Evolutionary conservation across 1,284 basidiomycete genomes (phyloP), one percentile per base, ranked within the genome.

Genomic region (Austroboletus novae-zelandiae): DNA sequence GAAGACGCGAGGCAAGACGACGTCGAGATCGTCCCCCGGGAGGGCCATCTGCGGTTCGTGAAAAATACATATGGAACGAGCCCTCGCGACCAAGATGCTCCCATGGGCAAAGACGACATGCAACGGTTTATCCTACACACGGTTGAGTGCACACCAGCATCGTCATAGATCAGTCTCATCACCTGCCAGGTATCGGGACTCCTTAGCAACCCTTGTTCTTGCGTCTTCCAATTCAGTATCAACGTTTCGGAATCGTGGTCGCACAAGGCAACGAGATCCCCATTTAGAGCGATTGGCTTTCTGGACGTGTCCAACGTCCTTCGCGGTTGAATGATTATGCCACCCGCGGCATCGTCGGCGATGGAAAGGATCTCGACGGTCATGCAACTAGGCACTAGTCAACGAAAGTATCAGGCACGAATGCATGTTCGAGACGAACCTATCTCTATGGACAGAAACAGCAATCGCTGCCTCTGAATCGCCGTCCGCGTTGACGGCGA

Each of bases 21-120:
- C 15, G 40, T 51, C 11, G 5, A 58, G 47, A 25, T 52, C 40
- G 2, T 61, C 46, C 10, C 44, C 54, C 25, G 55, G 57, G 1
- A 23, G 29, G 25, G 51, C 45, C 55, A 70, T 56, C 23, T n/a
- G 42, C 2, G 80, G 79, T 15, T 71, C 64, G 1, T 73, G 68
- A 51, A 84, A 86, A 7, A 83, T 69, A 50, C 79, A 73, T 5
- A 85, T 64, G 2, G 81, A 82, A 9, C 75, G 75, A 6, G 80
- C 79, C 34, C 81, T 72, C 25, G 78, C 78, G 48, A 85, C 78
- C 5, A 85, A 68, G 32, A 84, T 62, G 54, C 72, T 74, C 13
- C 73, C 57, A 48, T 72, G 60, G 0, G 73, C 67, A 52, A 83
- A 78, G 4, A 78, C 59, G 10, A 84, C 72, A 55, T 81, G 76